Conservation (phyloP, 2,329 filamentous ascomycete genomes). For the Ophiostoma ips region DNA sequence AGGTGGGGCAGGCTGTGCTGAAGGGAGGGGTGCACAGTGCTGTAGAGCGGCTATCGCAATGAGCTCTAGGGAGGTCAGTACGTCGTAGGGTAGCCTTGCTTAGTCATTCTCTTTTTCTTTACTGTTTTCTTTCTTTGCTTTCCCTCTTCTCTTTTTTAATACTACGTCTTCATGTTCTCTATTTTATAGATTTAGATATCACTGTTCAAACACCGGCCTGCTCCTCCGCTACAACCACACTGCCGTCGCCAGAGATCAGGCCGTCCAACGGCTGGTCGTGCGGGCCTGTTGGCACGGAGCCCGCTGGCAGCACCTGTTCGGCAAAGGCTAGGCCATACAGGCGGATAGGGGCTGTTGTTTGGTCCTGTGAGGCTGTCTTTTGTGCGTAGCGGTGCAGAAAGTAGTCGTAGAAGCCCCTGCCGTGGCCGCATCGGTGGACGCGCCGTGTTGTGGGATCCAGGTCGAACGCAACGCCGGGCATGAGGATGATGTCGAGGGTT, state of each 20-base stretch:
- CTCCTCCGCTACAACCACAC: not conserved
- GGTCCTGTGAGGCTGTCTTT: conserved; percentile 16
- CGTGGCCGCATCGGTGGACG: conserved; percentile 74
- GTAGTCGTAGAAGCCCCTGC: conserved; percentile 93
- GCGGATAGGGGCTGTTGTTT: conserved; percentile 27
- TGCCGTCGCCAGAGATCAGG: conserved; percentile 56
- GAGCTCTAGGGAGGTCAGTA: not conserved
- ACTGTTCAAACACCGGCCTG: not conserved
- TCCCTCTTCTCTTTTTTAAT: not conserved
- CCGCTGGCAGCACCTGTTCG: conserved; percentile 60
- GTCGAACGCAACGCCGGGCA: conserved; percentile 92
- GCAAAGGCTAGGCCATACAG: conserved; percentile 68
- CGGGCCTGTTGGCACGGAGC: conserved; percentile 57
- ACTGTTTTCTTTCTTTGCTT: conserved; percentile 29
- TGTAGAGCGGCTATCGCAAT: not conserved
- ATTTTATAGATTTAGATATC: too few species aligned
- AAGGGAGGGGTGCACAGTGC: conserved; percentile 3
- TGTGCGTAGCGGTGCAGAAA: conserved; percentile 64
- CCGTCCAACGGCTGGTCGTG: conserved; percentile 73
- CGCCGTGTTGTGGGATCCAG: conserved; percentile 33
- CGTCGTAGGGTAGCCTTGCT: conserved; percentile 11
- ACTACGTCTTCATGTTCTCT: not conserved
- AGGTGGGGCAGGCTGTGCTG: conserved; percentile 11
- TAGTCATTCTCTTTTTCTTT: conserved; percentile 4
- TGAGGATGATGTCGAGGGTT: conserved; percentile 68